Percentiles rank a stretch among this genome's conserved stretches.
These are phyloP conservation scores for Glarea lozoyensis DNA, from an alignment of 495 filamentous ascomycete species.

Conservation along the genomic window DNA sequence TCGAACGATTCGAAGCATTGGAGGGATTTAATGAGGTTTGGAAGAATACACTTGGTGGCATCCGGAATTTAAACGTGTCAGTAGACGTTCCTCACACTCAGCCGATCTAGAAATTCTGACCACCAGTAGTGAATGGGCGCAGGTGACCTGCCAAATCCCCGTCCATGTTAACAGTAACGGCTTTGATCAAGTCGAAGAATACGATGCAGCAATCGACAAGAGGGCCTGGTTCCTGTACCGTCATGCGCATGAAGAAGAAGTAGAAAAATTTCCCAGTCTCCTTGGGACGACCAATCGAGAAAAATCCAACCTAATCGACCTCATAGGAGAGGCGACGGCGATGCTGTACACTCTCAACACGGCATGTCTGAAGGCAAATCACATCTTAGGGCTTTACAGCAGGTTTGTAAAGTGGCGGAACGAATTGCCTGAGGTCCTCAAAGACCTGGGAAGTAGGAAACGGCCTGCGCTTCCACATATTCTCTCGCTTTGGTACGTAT, in stretches of 20 bases:
- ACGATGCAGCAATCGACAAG: slow-evolving; percentile 10
- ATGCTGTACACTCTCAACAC: slow-evolving; percentile 25
- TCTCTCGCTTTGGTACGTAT: slow-evolving; percentile 27
- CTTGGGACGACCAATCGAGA: slow-evolving; percentile 18
- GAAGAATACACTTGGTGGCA: slow-evolving; percentile 15
- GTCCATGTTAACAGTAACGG: background rate
- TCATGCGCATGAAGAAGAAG: slow-evolving; percentile 12
- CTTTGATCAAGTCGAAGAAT: slow-evolving; percentile 6
- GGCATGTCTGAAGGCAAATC: slow-evolving; percentile 18
- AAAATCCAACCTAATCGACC: slow-evolving; percentile 24
- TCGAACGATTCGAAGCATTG: slow-evolving; percentile 3
- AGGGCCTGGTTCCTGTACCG: slow-evolving; percentile 18
- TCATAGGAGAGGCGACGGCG: slow-evolving; percentile 24
- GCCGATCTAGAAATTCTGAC: slow-evolving; percentile 4
- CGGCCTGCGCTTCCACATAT: slow-evolving; percentile 27
- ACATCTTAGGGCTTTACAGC: slow-evolving; percentile 22
- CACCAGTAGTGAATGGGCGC: slow-evolving; percentile 23
- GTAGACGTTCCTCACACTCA: background rate
- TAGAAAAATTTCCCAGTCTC: slow-evolving; percentile 13
- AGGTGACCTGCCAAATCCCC: slow-evolving; percentile 18
- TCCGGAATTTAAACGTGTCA: slow-evolving; percentile 20
- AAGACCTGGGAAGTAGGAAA: slow-evolving; percentile 19
- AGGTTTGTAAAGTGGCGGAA: slow-evolving; percentile 24
- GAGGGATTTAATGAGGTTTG: slow-evolving; percentile 13
- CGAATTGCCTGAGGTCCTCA: slow-evolving; percentile 21